Evolutionary conservation across 768 basidiomycete species (phyloP).

Genomic region (Lepiota subincarnata): DNA sequence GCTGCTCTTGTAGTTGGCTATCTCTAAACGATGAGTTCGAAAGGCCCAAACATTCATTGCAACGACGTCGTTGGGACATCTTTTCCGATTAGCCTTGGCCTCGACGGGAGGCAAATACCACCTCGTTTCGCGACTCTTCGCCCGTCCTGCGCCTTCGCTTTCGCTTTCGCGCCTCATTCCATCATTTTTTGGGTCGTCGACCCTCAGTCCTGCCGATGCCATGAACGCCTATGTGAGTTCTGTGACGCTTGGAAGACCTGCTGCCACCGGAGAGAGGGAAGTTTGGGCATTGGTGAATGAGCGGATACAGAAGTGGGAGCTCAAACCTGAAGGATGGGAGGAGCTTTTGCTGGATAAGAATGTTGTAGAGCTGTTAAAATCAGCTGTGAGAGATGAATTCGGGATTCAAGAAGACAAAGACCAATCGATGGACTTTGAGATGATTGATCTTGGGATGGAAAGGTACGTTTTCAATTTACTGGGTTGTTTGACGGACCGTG

Average conservation of each 20-base stretch:
- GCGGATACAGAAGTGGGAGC: conserved; percentile 66
- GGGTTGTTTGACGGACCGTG: conserved; percentile 4
- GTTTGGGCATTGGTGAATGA: conserved; percentile 70
- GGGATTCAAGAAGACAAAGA: conserved; percentile 35
- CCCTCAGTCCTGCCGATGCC: conserved; percentile 30
- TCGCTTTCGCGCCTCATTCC: conserved; percentile 39
- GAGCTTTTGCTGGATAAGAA: conserved; percentile 56
- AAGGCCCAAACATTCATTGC: conserved; percentile 65
- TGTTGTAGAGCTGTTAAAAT: conserved; percentile 42
- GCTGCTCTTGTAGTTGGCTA: not conserved
- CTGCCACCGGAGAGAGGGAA: conserved; percentile 42
- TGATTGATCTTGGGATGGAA: conserved; percentile 65
- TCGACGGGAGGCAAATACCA: conserved; percentile 69
- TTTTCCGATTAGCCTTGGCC: conserved; percentile 62
- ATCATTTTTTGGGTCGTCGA: conserved; percentile 39
- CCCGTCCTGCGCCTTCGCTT: conserved; percentile 45
- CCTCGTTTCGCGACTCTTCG: conserved; percentile 54
- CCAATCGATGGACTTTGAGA: conserved; percentile 61
- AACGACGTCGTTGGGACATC: conserved; percentile 62
- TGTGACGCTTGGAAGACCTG: conserved; percentile 46
- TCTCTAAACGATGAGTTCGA: conserved; percentile 1
- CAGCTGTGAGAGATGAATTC: conserved; percentile 43
- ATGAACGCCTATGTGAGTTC: conserved; percentile 57
- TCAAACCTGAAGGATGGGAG: conserved; percentile 68
- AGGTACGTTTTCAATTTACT: conserved; percentile 33